Evolutionary conservation across 805 yeast genomes (phyloP).

Genomic region (Candida manassasensis): DNA sequence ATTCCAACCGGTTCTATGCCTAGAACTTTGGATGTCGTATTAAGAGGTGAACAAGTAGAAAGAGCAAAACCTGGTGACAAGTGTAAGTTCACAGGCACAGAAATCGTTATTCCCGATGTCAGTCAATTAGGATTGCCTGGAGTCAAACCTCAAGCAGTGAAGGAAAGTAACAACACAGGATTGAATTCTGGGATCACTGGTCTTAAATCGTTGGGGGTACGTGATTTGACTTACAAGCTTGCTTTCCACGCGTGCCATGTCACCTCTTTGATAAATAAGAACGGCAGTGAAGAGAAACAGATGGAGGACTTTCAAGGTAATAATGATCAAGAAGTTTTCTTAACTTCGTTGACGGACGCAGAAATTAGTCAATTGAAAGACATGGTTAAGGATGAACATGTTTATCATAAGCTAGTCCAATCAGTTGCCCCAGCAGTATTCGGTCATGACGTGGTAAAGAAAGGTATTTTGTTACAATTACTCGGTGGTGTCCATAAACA

Average conservation of each 20-base stretch:
- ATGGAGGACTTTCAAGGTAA: slow-evolving; percentile 41
- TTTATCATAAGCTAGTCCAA: slow-evolving; percentile 76
- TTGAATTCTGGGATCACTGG: slow-evolving; percentile 86
- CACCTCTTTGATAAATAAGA: slow-evolving; percentile 48
- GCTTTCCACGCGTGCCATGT: slow-evolving; percentile 93
- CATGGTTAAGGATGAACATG: slow-evolving; percentile 86
- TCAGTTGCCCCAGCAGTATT: slow-evolving; percentile 95
- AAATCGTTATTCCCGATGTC: slow-evolving; percentile 91
- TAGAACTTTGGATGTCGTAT: slow-evolving; percentile 84
- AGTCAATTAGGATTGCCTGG: slow-evolving; percentile 94
- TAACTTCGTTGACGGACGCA: slow-evolving; percentile 70
- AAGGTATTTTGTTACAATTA: slow-evolving; percentile 83
- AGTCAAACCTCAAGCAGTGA: slow-evolving; percentile 75
- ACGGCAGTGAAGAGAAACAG: slow-evolving; percentile 18
- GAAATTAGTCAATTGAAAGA: slow-evolving; percentile 81
- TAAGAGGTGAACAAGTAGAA: slow-evolving; percentile 93
- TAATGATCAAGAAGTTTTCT: slow-evolving; percentile 74
- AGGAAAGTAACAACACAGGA: slow-evolving; percentile 56
- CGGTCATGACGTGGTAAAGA: slow-evolving; percentile 92
- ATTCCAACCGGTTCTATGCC: slow-evolving; percentile 99
- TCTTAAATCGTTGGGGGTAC: slow-evolving; percentile 81
- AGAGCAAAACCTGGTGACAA: slow-evolving; percentile 97
- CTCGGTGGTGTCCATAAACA: slow-evolving; percentile 94
- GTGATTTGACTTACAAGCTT: slow-evolving; percentile 87
- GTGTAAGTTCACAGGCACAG: slow-evolving; percentile 89